These are phyloP conservation scores for Dorcoceras hygrometricum DNA, from an alignment of 257 asterid species.

Conservation along the genomic window DNA sequence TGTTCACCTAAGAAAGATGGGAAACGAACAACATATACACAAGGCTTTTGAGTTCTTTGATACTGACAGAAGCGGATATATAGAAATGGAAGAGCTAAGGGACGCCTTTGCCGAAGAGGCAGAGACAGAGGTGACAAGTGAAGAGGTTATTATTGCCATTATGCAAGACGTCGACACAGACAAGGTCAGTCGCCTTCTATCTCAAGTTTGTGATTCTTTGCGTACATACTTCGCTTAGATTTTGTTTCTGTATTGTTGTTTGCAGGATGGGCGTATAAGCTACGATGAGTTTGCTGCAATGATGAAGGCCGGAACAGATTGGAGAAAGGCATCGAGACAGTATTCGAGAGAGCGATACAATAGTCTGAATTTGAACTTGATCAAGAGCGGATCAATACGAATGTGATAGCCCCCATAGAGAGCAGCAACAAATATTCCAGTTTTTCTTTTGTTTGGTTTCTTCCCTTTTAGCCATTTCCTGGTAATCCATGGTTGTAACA, in stretches of 20 bases:
- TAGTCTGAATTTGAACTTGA: slow-evolving; percentile 51
- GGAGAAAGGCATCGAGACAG: slow-evolving; percentile 72
- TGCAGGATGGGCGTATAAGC: slow-evolving; percentile 73
- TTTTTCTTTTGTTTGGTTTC: too few species aligned
- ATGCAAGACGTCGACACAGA: slow-evolving; percentile 70
- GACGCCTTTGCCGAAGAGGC: slow-evolving; percentile 52
- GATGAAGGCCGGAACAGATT: slow-evolving; percentile 73
- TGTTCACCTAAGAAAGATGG: slow-evolving; percentile 61
- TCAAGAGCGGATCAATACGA: slow-evolving; percentile 41
- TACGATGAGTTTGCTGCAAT: slow-evolving; percentile 54
- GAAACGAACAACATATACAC: slow-evolving; percentile 58
- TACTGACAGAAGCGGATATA: slow-evolving; percentile 49
- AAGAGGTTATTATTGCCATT: slow-evolving; percentile 59
- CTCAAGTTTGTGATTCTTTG: neutral
- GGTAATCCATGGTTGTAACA: neutral
- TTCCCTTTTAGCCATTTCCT: neutral
- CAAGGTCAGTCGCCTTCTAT: slow-evolving; percentile 40
- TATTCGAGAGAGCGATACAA: slow-evolving; percentile 64
- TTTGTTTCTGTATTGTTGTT: neutral
- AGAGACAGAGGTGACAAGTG: slow-evolving; percentile 51
- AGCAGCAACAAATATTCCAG: neutral
- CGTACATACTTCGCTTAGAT: neutral
- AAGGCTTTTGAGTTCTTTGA: slow-evolving; percentile 64
- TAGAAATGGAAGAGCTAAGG: slow-evolving; percentile 63
- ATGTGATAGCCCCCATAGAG: slow-evolving; percentile 1